Evolutionary conservation across 2,329 filamentous ascomycete species (phyloP).

Genomic region (Ascochyta rabiei): DNA sequence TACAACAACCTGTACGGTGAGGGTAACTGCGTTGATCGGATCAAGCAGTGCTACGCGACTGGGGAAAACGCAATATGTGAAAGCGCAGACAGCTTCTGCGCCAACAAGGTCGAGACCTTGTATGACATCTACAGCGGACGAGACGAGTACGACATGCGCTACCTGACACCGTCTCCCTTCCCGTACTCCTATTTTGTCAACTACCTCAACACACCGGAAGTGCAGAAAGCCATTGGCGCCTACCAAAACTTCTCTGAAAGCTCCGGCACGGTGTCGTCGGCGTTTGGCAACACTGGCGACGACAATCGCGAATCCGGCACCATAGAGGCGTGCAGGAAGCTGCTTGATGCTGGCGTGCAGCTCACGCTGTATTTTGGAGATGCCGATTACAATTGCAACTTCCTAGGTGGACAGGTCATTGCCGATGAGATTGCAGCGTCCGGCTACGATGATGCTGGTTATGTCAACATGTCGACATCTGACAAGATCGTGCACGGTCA

Average conservation of each 20-base stretch:
- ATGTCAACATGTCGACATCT: conserved; percentile 53
- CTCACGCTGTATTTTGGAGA: conserved; percentile 56
- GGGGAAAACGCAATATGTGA: conserved; percentile 60
- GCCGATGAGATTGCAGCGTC: conserved; percentile 49
- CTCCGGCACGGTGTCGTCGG: conserved; percentile 52
- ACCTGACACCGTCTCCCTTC: conserved; percentile 62
- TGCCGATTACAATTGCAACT: conserved; percentile 57
- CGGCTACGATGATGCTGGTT: conserved; percentile 55
- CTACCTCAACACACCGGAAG: conserved; percentile 63
- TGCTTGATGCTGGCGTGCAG: conserved; percentile 50
- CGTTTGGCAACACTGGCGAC: conserved; percentile 58
- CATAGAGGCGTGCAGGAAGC: conserved; percentile 49
- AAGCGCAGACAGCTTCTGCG: conserved; percentile 63
- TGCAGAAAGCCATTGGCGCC: conserved; percentile 65
- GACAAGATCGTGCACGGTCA: conserved; percentile 59
- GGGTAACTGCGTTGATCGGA: conserved; percentile 65
- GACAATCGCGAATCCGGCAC: conserved; percentile 54
- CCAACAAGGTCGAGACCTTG: conserved; percentile 57
- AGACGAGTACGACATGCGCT: conserved; percentile 66
- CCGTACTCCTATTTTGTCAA: conserved; percentile 60
- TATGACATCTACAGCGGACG: conserved; percentile 60
- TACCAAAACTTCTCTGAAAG: conserved; percentile 62
- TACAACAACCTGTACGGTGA: conserved; percentile 66
- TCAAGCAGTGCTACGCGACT: conserved; percentile 60
- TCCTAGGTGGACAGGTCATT: conserved; percentile 53